Conservation (phyloP, 1,284 basidiomycete genomes). For the Earliella scabrosa region DNA sequence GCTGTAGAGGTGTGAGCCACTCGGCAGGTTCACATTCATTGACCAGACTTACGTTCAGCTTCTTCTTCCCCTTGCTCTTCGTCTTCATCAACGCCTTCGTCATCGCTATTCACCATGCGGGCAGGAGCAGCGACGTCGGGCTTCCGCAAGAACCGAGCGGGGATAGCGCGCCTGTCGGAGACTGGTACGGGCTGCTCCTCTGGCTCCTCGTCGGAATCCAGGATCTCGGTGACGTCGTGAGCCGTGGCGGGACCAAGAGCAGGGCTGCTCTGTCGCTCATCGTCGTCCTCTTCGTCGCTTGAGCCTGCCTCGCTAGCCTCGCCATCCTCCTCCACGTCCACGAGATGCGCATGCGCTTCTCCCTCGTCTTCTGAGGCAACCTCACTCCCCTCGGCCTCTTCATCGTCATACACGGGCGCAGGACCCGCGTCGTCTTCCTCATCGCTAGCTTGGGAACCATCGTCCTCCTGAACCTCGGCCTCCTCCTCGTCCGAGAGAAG, state of each 20-base stretch:
- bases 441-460: neutral
- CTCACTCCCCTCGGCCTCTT: constrained; percentile 8
- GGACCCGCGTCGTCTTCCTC: constrained; percentile 10
- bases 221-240: constrained; percentile 19
- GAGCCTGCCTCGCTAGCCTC: constrained; percentile 4
- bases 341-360: constrained; percentile 1
- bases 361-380: constrained; percentile 7
- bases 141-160: constrained; percentile 20
- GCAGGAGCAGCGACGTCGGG: neutral
- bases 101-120: neutral
- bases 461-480: constrained; percentile 6
- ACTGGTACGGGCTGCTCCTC: constrained; percentile 7
- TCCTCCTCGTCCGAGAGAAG: constrained; percentile 30
- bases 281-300: constrained; percentile 14
- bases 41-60: constrained; percentile 20
- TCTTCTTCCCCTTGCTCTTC: constrained; percentile 29
- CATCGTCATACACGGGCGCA: constrained; percentile 8
- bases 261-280: constrained; percentile 10
- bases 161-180: constrained; percentile 2
- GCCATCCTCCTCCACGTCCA: constrained; percentile 18
- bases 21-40: no score
- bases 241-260: neutral
- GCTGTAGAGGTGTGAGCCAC: neutral
- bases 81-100: constrained; percentile 3
- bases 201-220: constrained; percentile 25